Conservation (phyloP, 441 rosid genomes). For the Aleurites moluccanus region DNA sequence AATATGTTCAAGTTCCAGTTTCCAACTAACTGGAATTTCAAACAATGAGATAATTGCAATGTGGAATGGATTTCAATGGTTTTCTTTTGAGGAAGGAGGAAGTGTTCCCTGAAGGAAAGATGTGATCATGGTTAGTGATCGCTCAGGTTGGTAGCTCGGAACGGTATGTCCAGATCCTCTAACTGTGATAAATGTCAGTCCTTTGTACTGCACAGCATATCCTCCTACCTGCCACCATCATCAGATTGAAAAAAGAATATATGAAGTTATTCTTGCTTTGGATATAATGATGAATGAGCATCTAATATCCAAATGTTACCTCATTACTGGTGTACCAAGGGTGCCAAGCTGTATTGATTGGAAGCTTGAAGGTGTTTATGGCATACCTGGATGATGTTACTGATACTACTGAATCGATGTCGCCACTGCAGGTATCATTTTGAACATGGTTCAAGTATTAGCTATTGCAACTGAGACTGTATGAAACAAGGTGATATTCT, state of each 20-base stretch:
- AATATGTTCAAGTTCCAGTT: too few relatives aligned
- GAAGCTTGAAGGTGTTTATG: constrained; percentile 28
- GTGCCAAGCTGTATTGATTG: constrained; percentile 33
- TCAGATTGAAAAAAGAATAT: background rate
- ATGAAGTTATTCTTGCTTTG: background rate
- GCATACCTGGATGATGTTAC: constrained; percentile 37
- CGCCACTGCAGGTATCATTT: constrained; percentile 36
- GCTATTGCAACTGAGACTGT: background rate
- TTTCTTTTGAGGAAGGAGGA: constrained; percentile 33
- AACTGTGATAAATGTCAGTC: constrained; percentile 37
- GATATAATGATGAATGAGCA: background rate
- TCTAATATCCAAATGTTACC: constrained; percentile 22
- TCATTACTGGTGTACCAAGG: constrained; percentile 36
- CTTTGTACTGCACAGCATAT: constrained; percentile 43
- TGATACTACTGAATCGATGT: constrained; percentile 38
- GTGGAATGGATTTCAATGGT: background rate
- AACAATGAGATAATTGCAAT: too few relatives aligned
- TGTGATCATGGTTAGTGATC: constrained; percentile 45
- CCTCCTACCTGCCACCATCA: constrained; percentile 44
- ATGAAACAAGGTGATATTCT: background rate
- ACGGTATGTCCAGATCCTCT: constrained; percentile 50
- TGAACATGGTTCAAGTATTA: background rate
- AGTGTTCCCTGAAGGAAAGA: constrained; percentile 43
- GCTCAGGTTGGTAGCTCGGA: constrained; percentile 46
- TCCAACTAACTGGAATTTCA: too few relatives aligned